Percentiles rank a stretch among this genome's conserved stretches.
Conservation (phyloP, 2,329 filamentous ascomycete genomes). For the Neofusicoccum ribis region DNA sequence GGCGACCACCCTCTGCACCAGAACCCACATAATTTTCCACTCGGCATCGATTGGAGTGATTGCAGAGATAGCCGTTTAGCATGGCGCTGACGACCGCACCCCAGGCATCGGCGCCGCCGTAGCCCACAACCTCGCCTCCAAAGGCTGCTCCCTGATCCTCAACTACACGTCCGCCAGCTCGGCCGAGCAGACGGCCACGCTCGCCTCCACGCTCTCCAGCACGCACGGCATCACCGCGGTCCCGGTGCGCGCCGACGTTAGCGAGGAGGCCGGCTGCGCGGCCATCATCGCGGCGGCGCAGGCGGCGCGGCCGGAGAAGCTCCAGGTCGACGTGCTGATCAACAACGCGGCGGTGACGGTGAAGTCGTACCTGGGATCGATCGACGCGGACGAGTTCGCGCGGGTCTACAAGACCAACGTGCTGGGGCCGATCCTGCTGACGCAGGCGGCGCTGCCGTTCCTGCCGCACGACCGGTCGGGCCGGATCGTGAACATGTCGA, state of each 20-base stretch:
- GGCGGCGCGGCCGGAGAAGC: neutral
- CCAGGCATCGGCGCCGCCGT: constrained; percentile 20
- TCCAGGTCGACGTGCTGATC: constrained; percentile 14
- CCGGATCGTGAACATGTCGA: constrained; percentile 14
- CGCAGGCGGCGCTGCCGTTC: constrained; percentile 6
- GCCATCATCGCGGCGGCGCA: constrained; percentile 1
- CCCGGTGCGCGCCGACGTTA: constrained; percentile 16
- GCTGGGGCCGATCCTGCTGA: constrained; percentile 18
- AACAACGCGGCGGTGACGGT: constrained; percentile 15
- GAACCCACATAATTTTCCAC: too few relatives aligned
- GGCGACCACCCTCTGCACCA: too few relatives aligned
- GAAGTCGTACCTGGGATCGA: neutral
- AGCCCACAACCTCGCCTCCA: constrained; percentile 19
- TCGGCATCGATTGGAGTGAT: too few relatives aligned
- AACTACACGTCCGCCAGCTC: constrained; percentile 13
- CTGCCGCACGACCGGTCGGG: constrained; percentile 14
- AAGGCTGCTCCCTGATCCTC: constrained; percentile 16
- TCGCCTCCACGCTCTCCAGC: neutral
- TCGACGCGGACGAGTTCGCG: constrained; percentile 3
- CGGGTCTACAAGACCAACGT: constrained; percentile 18
- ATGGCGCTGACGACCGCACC: too few relatives aligned
- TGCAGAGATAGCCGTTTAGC: too few relatives aligned
- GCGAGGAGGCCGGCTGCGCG: neutral
- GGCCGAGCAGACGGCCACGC: neutral
- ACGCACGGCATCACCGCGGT: constrained; percentile 12